These are phyloP conservation scores for Westerdykella ornata DNA, from an alignment of 2,329 filamentous ascomycete species.

Conservation along the genomic window DNA sequence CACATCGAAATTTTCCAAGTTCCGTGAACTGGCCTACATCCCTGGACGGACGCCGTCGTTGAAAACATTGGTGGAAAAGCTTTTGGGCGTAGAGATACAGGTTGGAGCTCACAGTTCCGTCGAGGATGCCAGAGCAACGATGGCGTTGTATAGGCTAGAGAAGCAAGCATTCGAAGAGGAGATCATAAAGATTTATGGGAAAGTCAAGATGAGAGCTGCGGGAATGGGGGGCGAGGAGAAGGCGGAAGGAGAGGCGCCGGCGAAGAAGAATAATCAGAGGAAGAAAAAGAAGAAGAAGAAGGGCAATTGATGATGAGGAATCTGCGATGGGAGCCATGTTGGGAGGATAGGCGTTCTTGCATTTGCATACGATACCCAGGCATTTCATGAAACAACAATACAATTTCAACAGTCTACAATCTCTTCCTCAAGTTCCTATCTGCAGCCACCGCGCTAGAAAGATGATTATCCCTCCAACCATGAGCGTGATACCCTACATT, in stretches of 20 bases:
- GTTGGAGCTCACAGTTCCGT: conserved; percentile 55
- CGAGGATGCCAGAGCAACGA: conserved; percentile 79
- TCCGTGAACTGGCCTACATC: conserved; percentile 57
- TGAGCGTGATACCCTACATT: not conserved
- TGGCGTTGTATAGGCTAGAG: conserved; percentile 77
- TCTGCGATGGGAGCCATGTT: too few species aligned
- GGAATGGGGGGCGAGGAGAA: conserved; percentile 14
- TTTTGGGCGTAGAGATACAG: conserved; percentile 55
- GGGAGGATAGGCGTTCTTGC: too few species aligned
- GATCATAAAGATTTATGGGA: conserved; percentile 57
- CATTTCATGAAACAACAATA: too few species aligned
- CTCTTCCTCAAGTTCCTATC: not conserved
- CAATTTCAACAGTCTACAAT: too few species aligned
- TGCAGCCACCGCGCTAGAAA: not conserved
- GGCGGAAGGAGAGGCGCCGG: conserved; percentile 15
- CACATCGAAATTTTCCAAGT: conserved; percentile 70
- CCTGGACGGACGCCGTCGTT: conserved; percentile 62
- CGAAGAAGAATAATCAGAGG: conserved; percentile 30
- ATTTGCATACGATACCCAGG: too few species aligned
- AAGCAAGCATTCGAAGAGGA: conserved; percentile 83
- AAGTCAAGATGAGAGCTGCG: conserved; percentile 19
- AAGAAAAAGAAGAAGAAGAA: conserved; percentile 37
- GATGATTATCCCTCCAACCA: not conserved
- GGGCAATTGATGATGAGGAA: not conserved
- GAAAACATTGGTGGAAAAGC: conserved; percentile 51